A percentile compares a stretch with the other conserved stretches of the same genome.
Evolutionary conservation across 345 rosid genomes (phyloP).

Genomic region (Pseudoturritis turrita): DNA sequence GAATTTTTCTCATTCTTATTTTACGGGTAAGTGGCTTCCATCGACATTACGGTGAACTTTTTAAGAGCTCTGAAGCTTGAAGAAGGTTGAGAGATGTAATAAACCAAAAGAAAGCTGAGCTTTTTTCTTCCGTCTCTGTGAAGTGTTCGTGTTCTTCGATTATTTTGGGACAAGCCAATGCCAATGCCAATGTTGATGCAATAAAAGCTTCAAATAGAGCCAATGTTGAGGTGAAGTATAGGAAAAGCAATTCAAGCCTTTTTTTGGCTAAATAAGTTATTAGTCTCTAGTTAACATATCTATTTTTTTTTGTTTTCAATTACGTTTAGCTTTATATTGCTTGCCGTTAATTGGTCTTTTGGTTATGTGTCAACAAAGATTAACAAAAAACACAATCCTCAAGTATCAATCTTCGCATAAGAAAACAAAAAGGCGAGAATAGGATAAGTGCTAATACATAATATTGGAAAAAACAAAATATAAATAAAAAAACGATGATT

Average conservation of each 20-base stretch:
- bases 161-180: neutral
- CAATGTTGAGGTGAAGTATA: neutral
- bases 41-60: neutral
- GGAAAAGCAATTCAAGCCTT: neutral
- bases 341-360: too few relatives aligned
- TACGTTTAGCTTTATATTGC: too few relatives aligned
- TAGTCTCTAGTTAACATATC: too few relatives aligned
- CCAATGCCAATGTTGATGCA: constrained; percentile 1
- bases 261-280: too few relatives aligned
- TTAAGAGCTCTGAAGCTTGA: constrained; percentile 8
- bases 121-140: neutral
- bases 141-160: neutral
- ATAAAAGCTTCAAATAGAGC: neutral
- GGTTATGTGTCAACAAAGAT: too few relatives aligned
- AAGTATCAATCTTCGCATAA: too few relatives aligned
- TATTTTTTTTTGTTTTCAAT: too few relatives aligned
- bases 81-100: constrained; percentile 10
- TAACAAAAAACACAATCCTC: too few relatives aligned
- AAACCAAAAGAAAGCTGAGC: neutral
- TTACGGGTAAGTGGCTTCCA: neutral
- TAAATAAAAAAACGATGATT: too few relatives aligned
- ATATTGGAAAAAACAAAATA: too few relatives aligned
- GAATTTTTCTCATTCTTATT: neutral
- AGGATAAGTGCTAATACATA: too few relatives aligned
- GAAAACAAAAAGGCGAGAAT: too few relatives aligned